A percentile compares a stretch with the other conserved stretches of the same genome.
phyloP scores from a whole-genome alignment of 768 basidiomycete genomes.

The Guyanaporus albipodus region DNA sequence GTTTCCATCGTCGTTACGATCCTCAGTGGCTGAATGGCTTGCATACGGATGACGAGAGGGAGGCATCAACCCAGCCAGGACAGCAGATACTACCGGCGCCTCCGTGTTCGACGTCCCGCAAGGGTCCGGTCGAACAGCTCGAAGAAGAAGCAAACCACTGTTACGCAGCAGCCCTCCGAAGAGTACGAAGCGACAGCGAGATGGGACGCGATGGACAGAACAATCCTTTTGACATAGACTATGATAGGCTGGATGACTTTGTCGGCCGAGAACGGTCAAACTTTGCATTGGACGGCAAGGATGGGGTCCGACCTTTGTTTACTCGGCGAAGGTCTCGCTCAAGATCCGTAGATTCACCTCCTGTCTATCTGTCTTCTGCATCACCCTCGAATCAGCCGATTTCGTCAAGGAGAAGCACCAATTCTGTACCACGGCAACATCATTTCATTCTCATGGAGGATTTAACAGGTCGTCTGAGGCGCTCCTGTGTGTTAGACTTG shows the following conservation, averaged over 20 bases:
- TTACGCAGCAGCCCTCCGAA: constrained; percentile 43
- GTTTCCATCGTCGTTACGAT: constrained; percentile 53
- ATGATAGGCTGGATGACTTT: constrained; percentile 23
- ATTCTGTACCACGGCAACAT: constrained; percentile 77
- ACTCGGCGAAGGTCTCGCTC: constrained; percentile 41
- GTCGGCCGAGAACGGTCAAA: constrained; percentile 15
- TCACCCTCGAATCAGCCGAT: constrained; percentile 28
- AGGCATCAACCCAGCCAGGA: constrained; percentile 43
- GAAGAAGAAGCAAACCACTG: constrained; percentile 39
- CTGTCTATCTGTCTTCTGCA: constrained; percentile 25
- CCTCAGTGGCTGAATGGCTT: constrained; percentile 33
- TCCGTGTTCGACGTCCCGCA: constrained; percentile 17
- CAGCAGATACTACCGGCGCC: constrained; percentile 16
- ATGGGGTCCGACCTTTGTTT: constrained; percentile 27
- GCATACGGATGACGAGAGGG: constrained; percentile 56
- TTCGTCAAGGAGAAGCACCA: constrained; percentile 38
- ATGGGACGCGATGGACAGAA: constrained; percentile 35
- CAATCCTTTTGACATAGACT: constrained; percentile 44
- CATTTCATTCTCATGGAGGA: constrained; percentile 99
- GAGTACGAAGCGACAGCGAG: constrained; percentile 61
- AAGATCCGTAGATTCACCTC: constrained; percentile 32
- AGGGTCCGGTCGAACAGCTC: constrained; percentile 36
- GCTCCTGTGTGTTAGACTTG: constrained; percentile 93
- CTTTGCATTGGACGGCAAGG: constrained; percentile 17
- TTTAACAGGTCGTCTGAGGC: constrained; percentile 85